Evolutionary conservation across 2,329 filamentous ascomycete species (phyloP), one percentile per base, ranked within the genome.

Genomic region (Aspergillus pseudoterreus): DNA sequence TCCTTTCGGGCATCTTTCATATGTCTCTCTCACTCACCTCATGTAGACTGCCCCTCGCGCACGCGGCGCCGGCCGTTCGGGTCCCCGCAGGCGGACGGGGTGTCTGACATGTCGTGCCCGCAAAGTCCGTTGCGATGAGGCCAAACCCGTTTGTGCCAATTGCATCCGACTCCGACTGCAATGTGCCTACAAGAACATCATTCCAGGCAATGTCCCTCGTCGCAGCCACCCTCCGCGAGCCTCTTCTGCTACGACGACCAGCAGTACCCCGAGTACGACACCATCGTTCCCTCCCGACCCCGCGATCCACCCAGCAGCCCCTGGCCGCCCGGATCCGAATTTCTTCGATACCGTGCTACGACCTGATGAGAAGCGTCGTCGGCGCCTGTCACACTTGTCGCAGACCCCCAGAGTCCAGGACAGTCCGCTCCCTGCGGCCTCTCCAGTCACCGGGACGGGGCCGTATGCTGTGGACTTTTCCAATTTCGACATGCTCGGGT

Each of bases 51-150:
- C 56, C 49, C 63, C 62, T 50, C 60, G 56, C 61, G 64, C 67
- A 50, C 66, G 62, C 51, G 67, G 67, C 50, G 54, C 61, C 47
- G 67, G 67, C 44, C 62, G 68, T 36, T 69, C 67, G 39, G 67
- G 68, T 32, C 67, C 67, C 30, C 67, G 68, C 41, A 60, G 66
- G 42, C 59, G 65, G 44, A 69, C 66, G 10, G 67, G 67, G 21
- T 70, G 68, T 47, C 49, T 69, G 46, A 70, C 67, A 45, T 70
- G 68, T 52, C 59, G 68, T 43, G 59, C 65, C 24, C 66, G 68
- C 45, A 70, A 70, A 52, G 68, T 70, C 22, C 66, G 66, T 45
- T 70, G 68, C 52, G 66, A 69, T 50, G 67, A 71, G 50, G 36
- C 57, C 8, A 70, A 69, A 47, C 68, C 68, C 6, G 58, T 57